Base-by-base conservation (phyloP, 106 monocot species). In the Xerophyta viscosa region DNA sequence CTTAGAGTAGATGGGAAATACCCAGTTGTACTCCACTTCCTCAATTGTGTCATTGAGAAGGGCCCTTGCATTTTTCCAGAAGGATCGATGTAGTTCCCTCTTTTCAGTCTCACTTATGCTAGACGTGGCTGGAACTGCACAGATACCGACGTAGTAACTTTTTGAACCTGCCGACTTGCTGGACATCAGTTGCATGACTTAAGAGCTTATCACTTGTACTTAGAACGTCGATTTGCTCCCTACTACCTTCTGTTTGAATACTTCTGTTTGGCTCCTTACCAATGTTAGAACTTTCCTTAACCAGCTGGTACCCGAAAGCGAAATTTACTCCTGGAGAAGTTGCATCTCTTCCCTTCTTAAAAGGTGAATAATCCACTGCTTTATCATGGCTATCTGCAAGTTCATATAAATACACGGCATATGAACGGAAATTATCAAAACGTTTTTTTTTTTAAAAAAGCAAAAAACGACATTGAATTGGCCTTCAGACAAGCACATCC, bases 51-150 rank as follows among this genome's bases (percentile, higher is more conserved):
- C 47, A 86, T 31, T 44, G 76, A 80, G 66, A 86, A 86, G 8
- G 85, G 85, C 1, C 85, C 85, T 30, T 80, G 85, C 41, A 76
- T 54, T 44, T 51, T 73, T 31, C 76, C 80, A 15, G 56, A 42
- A 31, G 85, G 85, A 24, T 86, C 85, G 60, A 44, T 56, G 30
- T 86, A 86, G 43, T 80, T 51, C 85, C 85, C 80, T 73, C 49
- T 86, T 86, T 22, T 86, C 73, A 39, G 19, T 58, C 56, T 80
- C 85, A 23, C 24, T 62, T 15, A 41, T 37, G 20, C 52, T 43
- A 13, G 54, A 44, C 29, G 50, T 17, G 8, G 33, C 5, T 29
- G 30, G 29, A 37, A 28, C 37, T 23, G 49, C 30, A 45, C 47
- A 44, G 3, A n/a, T n/a, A n/a, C n/a, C n/a, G 43, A 29, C 47